Base-by-base conservation (phyloP, 176 grass and related monocot genomes). In the Eremochloa ophiuroides region DNA sequence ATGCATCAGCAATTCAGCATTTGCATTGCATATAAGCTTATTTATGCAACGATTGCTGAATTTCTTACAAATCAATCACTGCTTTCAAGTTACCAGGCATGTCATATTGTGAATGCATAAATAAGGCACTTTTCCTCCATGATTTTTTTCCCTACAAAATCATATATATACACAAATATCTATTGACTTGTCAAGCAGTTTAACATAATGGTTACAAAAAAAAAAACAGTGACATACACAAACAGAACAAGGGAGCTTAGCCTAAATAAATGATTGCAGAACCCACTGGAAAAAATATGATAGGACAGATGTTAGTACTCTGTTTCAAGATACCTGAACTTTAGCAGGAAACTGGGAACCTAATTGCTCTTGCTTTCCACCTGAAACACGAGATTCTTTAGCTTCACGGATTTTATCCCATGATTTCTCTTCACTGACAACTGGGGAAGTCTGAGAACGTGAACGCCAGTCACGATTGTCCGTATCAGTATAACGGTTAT, bases 401-500 rank as follows among this genome's bases (percentile, higher is more conserved):
- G 73, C 41, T 60, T 93, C 88, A 48, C 56, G 80, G 46, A 91
- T 65, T 17, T 87, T 85, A 62, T 91, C 93, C 90, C 93, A 96
- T n/a, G 93, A 87, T 59, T 90, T 87, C 44, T 89, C 88, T 35
- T 93, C 88, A 81, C 56, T 59, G 80, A 33, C 58, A 11, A 73
- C 56, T 28, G 74, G 47, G 15, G 88, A 56, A 28, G 66, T 47
- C 79, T 85, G 88, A 72, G 86, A 73, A 26, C 91, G 86, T 59
- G 80, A 85, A 77, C 77, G 91, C 94, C 88, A 97, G 66, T 93
- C 90, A 85, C 88, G 88, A 42, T 9, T 87, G 35, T 97, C 83
- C 62, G 84, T 79, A 41, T 91, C 88, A 37, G 64, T 75, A 74
- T 89, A 93, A 38, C 74, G 88, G 70, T 27, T 87, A 63, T 85